A percentile compares a stretch with the other conserved stretches of the same genome.
Conservation (phyloP, 192 early-diverging fungal species). For the Umbelopsis sp. region DNA sequence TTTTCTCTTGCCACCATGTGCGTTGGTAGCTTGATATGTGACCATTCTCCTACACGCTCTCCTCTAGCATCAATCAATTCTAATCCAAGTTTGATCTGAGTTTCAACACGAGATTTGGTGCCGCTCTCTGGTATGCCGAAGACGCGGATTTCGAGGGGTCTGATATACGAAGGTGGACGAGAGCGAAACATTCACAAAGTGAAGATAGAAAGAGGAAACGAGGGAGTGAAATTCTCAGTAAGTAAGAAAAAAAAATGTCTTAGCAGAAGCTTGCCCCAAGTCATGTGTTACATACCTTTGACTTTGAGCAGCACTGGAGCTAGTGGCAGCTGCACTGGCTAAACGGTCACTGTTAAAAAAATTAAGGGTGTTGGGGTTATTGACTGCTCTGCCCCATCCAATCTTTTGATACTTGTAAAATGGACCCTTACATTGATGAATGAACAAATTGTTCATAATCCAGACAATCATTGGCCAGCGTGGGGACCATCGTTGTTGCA, state of each 20-base stretch:
- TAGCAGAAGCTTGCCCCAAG: background rate
- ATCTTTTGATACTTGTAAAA: background rate
- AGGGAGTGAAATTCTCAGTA: background rate
- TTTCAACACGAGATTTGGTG: conserved; percentile 79
- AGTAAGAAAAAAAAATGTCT: background rate
- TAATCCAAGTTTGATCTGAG: conserved; percentile 81
- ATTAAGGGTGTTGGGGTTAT: background rate
- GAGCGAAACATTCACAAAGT: conserved; percentile 12
- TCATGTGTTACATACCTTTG: background rate
- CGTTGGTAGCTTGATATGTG: conserved; percentile 76
- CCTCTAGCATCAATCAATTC: conserved; percentile 62
- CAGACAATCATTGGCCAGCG: conserved; percentile 15
- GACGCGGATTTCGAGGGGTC: conserved; percentile 34
- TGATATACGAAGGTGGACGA: conserved; percentile 18
- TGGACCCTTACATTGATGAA: conserved; percentile 18
- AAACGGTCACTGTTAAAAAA: background rate
- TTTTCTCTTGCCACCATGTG: conserved; percentile 71
- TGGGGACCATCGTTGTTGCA: conserved; percentile 13
- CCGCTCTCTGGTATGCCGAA: conserved; percentile 38
- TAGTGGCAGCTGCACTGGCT: background rate
- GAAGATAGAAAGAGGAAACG: background rate
- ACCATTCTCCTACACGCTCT: conserved; percentile 65
- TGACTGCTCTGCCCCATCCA: background rate
- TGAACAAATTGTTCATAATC: conserved; percentile 13
- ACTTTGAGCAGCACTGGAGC: background rate